Percentiles rank a stretch among this genome's conserved stretches.
phyloP scores from a whole-genome alignment of 805 yeast genomes.

The Candida oleophila region DNA sequence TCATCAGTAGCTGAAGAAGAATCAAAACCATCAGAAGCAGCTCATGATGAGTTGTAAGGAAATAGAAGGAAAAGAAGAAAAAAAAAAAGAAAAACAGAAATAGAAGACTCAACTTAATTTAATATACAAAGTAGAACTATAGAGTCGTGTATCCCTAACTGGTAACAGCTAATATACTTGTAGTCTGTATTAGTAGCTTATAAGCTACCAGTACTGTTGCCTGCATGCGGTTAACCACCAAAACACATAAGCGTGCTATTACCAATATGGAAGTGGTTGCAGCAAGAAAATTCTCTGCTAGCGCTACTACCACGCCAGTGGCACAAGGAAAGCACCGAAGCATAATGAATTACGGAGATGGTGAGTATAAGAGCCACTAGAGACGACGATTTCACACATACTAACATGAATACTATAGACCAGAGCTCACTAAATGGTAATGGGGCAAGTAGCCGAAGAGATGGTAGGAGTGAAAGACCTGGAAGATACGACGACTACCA shows the following conservation, averaged over 20 bases:
- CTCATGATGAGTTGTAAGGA: slow-evolving; percentile 6
- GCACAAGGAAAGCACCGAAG: neutral
- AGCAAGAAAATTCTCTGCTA: neutral
- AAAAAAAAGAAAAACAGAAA: neutral
- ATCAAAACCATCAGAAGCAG: slow-evolving; percentile 8
- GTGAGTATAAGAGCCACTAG: neutral
- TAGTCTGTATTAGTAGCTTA: no score
- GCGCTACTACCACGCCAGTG: no score
- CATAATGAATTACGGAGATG: slow-evolving; percentile 3
- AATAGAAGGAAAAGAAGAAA: neutral
- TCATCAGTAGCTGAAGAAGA: slow-evolving; percentile 17
- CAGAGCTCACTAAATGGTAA: slow-evolving; percentile 7
- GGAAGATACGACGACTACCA: slow-evolving; percentile 8
- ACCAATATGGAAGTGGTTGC: neutral
- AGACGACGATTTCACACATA: neutral
- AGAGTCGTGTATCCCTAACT: neutral
- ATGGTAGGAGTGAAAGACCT: slow-evolving; percentile 6
- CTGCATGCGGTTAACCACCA: no score
- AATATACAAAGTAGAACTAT: neutral
- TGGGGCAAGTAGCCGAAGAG: slow-evolving; percentile 4
- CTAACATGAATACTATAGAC: slow-evolving; percentile 2
- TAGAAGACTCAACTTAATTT: neutral
- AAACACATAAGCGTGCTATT: neutral
- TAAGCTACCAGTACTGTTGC: no score
- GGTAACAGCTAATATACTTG: neutral